Evolutionary conservation across 371 early-diverging fungal genomes (phyloP), one percentile per base, ranked within the genome.

Genomic region (Rhizopus arrhizus): DNA sequence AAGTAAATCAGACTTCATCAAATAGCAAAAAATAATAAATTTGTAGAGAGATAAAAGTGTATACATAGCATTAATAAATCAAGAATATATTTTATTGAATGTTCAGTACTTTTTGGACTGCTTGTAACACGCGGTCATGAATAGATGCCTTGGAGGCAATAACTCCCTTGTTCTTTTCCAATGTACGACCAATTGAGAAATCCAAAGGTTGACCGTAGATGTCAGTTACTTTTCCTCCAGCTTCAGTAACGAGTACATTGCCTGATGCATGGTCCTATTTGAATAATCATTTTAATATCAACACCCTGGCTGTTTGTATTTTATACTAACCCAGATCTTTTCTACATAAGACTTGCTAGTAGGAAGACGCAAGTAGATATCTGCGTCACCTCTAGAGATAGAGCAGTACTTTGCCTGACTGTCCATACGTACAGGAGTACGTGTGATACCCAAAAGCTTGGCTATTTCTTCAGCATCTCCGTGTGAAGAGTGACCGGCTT

Each of bases 251-350:
- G 60, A 98, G 68, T 13, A 98, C 77, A 49, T 85, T 80, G 6
- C 99, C 99, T 4, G 93, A 89, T 31, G 96, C 99, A 80, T 98
- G 98, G 73, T 98, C 98, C 89, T 89, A 69, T 48, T 10, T 8
- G 15, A 58, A 15, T 12, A 29, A 35, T 12, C 15, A 40, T 33
- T 43, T 43, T 48, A 12, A 58, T 51, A 34, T 4, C 9, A 13
- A 15, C 2, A 13, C 11, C 13, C 36, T 35, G 13, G 31, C 12
- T 32, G 3, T 33, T 52, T 33, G 22, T 28, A 62, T 72, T 56
- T 77, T 22, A 0, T 22, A 22, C 22, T 22, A 22, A 90, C 91
- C 99, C 99, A 98, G 59, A 98, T 98, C 82, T 97, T 97, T 66
- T 97, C 98, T 40, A 87, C 85, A 67, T 97, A 98, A 8, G 83